Percentiles rank a stretch among this genome's conserved stretches.
These are phyloP conservation scores for Mycena sanguinolenta DNA, from an alignment of 768 basidiomycete species.

Conservation along the genomic window DNA sequence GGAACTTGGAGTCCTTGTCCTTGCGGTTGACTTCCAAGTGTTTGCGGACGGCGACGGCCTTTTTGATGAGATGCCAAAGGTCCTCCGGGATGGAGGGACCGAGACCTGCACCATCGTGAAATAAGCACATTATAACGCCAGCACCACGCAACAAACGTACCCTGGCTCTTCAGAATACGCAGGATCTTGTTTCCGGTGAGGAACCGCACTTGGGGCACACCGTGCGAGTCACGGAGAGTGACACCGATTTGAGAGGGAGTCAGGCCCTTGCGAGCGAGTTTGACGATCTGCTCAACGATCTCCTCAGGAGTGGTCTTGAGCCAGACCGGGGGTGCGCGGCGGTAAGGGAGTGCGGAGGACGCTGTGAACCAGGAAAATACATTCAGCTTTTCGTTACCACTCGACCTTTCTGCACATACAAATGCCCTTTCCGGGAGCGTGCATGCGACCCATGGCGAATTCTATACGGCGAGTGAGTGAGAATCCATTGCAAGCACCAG, in stretches of 20 bases:
- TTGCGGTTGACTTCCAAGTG: slow-evolving; percentile 98
- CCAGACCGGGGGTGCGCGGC: slow-evolving; percentile 94
- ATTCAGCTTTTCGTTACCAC: slow-evolving; percentile 20
- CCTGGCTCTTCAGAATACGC: slow-evolving; percentile 94
- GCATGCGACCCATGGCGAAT: slow-evolving; percentile 93
- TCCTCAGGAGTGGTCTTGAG: slow-evolving; percentile 97
- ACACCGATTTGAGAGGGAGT: slow-evolving; percentile 99
- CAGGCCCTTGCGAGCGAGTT: slow-evolving; percentile 97
- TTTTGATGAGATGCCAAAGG: slow-evolving; percentile 99
- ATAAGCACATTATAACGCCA: slow-evolving; percentile 41
- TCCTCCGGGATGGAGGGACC: slow-evolving; percentile 98
- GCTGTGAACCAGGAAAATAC: slow-evolving; percentile 51
- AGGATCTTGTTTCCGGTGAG: slow-evolving; percentile 99
- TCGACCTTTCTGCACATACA: slow-evolving; percentile 66
- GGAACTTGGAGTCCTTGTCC: slow-evolving; percentile 97
- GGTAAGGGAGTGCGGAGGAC: slow-evolving; percentile 98
- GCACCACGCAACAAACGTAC: slow-evolving; percentile 60
- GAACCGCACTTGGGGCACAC: slow-evolving; percentile 97
- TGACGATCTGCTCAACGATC: slow-evolving; percentile 95
- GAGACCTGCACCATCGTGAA: slow-evolving; percentile 72
- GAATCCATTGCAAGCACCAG: background rate
- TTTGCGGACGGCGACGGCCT: slow-evolving; percentile 99
- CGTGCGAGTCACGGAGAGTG: slow-evolving; percentile 96
- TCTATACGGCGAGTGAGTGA: slow-evolving; percentile 40
- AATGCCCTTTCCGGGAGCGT: slow-evolving; percentile 99